phyloP scores from a whole-genome alignment of 2,329 filamentous ascomycete genomes.

The Sarocladium brachiariae region DNA sequence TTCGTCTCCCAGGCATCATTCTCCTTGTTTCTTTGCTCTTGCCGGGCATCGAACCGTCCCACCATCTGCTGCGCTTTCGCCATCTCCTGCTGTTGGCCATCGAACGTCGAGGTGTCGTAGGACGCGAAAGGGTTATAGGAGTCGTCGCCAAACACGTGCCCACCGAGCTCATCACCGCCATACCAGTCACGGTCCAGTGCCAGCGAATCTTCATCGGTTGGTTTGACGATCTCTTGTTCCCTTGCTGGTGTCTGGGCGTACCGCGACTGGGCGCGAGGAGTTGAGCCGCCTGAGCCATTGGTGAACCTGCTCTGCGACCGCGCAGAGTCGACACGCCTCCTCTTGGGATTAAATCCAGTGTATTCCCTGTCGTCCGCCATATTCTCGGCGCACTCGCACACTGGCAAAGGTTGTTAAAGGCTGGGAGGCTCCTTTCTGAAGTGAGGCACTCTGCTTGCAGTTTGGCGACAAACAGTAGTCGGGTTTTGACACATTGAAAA shows the following conservation, averaged over 20 bases:
- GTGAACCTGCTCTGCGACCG: constrained; percentile 21
- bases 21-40: constrained; percentile 83
- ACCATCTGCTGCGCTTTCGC: constrained; percentile 75
- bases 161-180: constrained; percentile 72
- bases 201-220: constrained; percentile 61
- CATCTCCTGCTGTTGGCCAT: constrained; percentile 69
- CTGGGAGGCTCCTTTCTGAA: constrained; percentile 6
- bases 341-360: constrained; percentile 32
- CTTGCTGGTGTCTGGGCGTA: constrained; percentile 34
- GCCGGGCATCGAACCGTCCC: constrained; percentile 59
- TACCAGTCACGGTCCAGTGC: constrained; percentile 92
- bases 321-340: constrained; percentile 28
- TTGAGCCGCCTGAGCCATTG: constrained; percentile 26
- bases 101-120: constrained; percentile 66
- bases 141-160: constrained; percentile 82
- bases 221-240: constrained; percentile 47
- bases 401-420: no score
- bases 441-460: background rate
- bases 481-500: constrained; percentile 19
- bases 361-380: constrained; percentile 32
- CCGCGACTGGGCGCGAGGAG: constrained; percentile 27
- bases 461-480: constrained; percentile 11
- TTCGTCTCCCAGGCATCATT: constrained; percentile 99
- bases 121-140: constrained; percentile 86
- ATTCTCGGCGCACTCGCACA: no score